phyloP scores from a whole-genome alignment of 257 asterid genomes.

The Gynochthodes officinalis region DNA sequence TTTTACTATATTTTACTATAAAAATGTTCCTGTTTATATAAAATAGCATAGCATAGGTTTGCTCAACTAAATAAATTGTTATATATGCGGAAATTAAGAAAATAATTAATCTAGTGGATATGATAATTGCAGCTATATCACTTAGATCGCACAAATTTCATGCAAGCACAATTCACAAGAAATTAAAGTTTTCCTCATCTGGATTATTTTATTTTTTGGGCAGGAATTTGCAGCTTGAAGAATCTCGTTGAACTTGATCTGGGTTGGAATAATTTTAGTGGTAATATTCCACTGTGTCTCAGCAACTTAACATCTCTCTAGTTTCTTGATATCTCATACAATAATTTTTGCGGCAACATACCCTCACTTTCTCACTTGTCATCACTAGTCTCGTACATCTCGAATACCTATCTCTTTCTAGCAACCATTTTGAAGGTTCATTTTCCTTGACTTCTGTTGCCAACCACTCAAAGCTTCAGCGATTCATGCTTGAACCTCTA shows the following conservation, averaged over 20 bases:
- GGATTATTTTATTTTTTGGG: neutral
- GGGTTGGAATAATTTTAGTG: slow-evolving; percentile 7
- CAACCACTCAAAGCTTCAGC: slow-evolving; percentile 12
- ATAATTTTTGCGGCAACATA: slow-evolving; percentile 14
- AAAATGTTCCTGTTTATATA: too few relatives aligned
- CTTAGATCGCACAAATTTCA: too few relatives aligned
- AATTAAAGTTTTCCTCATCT: too few relatives aligned
- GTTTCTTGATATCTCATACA: slow-evolving; percentile 2
- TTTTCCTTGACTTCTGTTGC: neutral
- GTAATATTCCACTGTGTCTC: slow-evolving; percentile 10
- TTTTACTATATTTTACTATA: too few relatives aligned
- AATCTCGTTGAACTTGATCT: slow-evolving; percentile 14
- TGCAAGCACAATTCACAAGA: too few relatives aligned
- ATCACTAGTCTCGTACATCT: slow-evolving; percentile 5
- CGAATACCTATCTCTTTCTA: slow-evolving; percentile 5
- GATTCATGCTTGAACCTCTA: neutral
- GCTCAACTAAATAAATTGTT: too few relatives aligned
- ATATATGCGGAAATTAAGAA: too few relatives aligned
- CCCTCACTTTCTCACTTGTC: slow-evolving; percentile 1
- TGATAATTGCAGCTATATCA: too few relatives aligned
- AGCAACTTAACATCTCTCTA: slow-evolving; percentile 13
- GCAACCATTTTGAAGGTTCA: slow-evolving; percentile 14
- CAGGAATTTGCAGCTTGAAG: slow-evolving; percentile 12
- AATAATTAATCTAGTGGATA: too few relatives aligned
- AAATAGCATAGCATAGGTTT: too few relatives aligned